Percentiles rank a stretch among this genome's conserved stretches.
Conservation (phyloP, 2,329 filamentous ascomycete genomes). For the Aspergillus sp. region DNA sequence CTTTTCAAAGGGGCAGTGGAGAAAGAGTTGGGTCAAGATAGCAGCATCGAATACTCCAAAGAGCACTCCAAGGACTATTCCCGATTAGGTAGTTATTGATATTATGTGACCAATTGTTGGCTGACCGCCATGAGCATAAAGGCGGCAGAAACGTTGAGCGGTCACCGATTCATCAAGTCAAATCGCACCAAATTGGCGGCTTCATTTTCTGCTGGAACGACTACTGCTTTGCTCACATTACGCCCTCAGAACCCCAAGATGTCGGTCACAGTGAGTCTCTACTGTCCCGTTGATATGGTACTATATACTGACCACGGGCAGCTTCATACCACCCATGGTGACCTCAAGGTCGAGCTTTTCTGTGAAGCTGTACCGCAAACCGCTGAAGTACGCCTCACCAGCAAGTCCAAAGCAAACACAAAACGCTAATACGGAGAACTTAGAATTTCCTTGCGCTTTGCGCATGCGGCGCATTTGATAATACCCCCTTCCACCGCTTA, state of each 20-base stretch:
- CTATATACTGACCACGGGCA: conserved; percentile 9
- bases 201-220: too few relatives aligned
- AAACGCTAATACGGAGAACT: not conserved
- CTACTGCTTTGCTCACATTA: too few relatives aligned
- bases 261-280: conserved; percentile 26
- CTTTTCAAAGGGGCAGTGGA: too few relatives aligned
- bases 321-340: conserved; percentile 80
- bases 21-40: too few relatives aligned
- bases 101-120: too few relatives aligned
- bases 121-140: too few relatives aligned
- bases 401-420: not conserved
- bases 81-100: too few relatives aligned
- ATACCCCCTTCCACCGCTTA: conserved; percentile 55
- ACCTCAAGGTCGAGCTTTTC: conserved; percentile 92
- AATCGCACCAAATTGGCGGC: too few relatives aligned
- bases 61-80: too few relatives aligned
- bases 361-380: conserved; percentile 92
- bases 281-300: not conserved
- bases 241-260: conserved; percentile 7
- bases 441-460: conserved; percentile 60
- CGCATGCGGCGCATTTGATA: conserved; percentile 53
- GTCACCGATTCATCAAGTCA: too few relatives aligned
- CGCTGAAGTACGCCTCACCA: conserved; percentile 54
- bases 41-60: too few relatives aligned
- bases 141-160: too few relatives aligned